Evolutionary conservation across 2,329 filamentous ascomycete species (phyloP).

Genomic region (Alternaria angustiovoidea): DNA sequence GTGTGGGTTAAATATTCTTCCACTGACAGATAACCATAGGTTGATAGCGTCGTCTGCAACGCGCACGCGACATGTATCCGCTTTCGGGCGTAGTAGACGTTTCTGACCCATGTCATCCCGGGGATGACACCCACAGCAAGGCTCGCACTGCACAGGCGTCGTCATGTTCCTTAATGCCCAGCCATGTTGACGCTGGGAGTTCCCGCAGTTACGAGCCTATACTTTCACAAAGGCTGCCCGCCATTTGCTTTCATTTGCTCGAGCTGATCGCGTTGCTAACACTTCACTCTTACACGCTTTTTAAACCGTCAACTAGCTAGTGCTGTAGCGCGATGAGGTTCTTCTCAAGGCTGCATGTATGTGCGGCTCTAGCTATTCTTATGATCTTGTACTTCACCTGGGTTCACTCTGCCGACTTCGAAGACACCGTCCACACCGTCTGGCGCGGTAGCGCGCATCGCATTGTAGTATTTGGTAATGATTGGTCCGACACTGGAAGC

Average conservation of each 20-base stretch:
- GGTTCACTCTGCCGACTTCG: conserved; percentile 38
- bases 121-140: conserved; percentile 5
- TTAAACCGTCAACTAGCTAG: neutral
- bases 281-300: neutral
- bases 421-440: conserved; percentile 36
- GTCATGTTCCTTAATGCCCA: conserved; percentile 28
- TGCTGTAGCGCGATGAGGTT: conserved; percentile 37
- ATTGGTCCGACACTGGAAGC: conserved; percentile 50
- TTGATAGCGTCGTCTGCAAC: neutral
- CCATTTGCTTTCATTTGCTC: conserved; percentile 11
- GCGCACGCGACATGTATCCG: conserved; percentile 28
- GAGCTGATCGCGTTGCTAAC: conserved; percentile 1
- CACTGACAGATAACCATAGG: neutral
- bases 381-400: conserved; percentile 44
- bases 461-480: conserved; percentile 51
- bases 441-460: conserved; percentile 41
- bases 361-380: conserved; percentile 34
- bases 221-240: conserved; percentile 29
- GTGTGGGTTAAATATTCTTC: neutral
- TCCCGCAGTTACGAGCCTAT: conserved; percentile 4
- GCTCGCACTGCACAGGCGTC: conserved; percentile 25
- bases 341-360: conserved; percentile 40
- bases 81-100: conserved; percentile 19
- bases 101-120: conserved; percentile 9
- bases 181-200: conserved; percentile 24